A percentile compares a stretch with the other conserved stretches of the same genome.
phyloP scores from a whole-genome alignment of 192 early-diverging fungal species.

The Linnemannia hyalina region DNA sequence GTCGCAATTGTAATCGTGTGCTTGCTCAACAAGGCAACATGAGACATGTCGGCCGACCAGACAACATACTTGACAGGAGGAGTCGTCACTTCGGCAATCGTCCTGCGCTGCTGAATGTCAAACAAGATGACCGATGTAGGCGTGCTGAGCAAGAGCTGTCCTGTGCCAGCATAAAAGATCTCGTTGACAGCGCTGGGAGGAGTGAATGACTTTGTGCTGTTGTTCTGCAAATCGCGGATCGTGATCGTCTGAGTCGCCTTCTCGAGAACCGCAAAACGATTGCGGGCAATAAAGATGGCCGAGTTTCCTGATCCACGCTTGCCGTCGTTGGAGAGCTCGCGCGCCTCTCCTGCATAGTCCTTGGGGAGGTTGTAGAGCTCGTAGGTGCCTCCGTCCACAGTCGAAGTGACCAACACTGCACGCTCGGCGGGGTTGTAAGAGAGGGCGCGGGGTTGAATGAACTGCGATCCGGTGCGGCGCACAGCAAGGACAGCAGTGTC shows the following conservation, averaged over 20 bases:
- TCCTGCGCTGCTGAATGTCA: conserved; percentile 88
- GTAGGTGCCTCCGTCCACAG: conserved; percentile 90
- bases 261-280: conserved; percentile 97
- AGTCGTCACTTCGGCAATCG: conserved; percentile 82
- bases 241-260: conserved; percentile 82
- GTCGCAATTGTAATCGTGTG: conserved; percentile 94
- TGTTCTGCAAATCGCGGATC: conserved; percentile 90
- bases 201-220: conserved; percentile 91
- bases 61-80: conserved; percentile 94
- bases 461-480: conserved; percentile 79
- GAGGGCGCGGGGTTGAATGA: conserved; percentile 82
- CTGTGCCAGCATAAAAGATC: conserved; percentile 90
- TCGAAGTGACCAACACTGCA: conserved; percentile 87
- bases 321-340: conserved; percentile 72
- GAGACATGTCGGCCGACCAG: conserved; percentile 91
- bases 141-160: conserved; percentile 87
- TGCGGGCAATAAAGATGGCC: conserved; percentile 95
- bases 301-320: conserved; percentile 86
- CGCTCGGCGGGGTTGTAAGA: conserved; percentile 97
- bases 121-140: conserved; percentile 90
- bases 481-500: conserved; percentile 86
- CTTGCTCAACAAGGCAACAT: conserved; percentile 95
- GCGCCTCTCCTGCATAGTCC: conserved; percentile 71
- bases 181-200: conserved; percentile 80
- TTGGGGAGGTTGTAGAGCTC: conserved; percentile 91